phyloP scores from a whole-genome alignment of 2,329 filamentous ascomycete species.

The Leptodontidium sp. region DNA sequence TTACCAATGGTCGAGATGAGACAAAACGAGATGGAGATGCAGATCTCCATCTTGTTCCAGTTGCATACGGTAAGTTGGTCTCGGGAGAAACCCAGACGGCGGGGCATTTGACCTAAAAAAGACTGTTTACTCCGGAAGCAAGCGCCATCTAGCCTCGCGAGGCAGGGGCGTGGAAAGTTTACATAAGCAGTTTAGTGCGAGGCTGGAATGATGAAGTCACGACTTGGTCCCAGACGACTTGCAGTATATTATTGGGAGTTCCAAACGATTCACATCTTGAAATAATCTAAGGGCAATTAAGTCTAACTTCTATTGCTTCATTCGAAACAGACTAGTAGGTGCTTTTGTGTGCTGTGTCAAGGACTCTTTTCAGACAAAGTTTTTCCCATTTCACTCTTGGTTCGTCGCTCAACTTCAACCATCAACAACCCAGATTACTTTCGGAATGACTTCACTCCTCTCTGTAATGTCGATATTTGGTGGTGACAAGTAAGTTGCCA shows the following conservation, averaged over 20 bases:
- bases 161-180: too few relatives aligned
- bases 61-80: too few relatives aligned
- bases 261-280: too few relatives aligned
- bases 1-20: not conserved
- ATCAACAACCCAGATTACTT: constrained; percentile 11
- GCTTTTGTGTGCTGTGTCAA: constrained; percentile 5
- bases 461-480: constrained; percentile 37
- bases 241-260: too few relatives aligned
- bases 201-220: constrained; percentile 8
- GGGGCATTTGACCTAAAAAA: not conserved
- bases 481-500: constrained; percentile 38
- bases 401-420: not conserved
- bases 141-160: too few relatives aligned
- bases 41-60: not conserved
- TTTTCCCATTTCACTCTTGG: not conserved
- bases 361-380: not conserved
- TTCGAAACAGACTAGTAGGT: constrained; percentile 15
- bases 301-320: not conserved
- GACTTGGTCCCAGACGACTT: too few relatives aligned
- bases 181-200: too few relatives aligned
- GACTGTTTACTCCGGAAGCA: too few relatives aligned
- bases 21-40: not conserved
- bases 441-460: constrained; percentile 24
- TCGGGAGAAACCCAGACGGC: not conserved
- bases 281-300: too few relatives aligned